These are phyloP conservation scores for Penicillium turbatum DNA, from an alignment of 495 filamentous ascomycete genomes.

Conservation along the genomic window DNA sequence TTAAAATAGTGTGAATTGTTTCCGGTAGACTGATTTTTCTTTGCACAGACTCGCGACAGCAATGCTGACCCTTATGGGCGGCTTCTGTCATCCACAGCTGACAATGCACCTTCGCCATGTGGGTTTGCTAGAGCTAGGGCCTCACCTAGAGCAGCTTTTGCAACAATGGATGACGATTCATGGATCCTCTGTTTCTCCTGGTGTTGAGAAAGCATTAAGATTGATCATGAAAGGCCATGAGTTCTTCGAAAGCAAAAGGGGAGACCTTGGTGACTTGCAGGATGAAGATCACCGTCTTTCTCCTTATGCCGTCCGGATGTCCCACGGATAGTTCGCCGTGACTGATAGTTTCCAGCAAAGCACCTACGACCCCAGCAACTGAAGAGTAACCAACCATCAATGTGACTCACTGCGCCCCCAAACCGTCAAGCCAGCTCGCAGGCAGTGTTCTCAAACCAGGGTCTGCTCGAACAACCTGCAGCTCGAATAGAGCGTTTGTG, in stretches of 20 bases:
- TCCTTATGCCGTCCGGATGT: background rate
- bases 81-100: constrained; percentile 11
- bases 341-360: too few relatives aligned
- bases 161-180: constrained; percentile 11
- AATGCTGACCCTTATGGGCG: constrained; percentile 10
- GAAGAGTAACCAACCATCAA: too few relatives aligned
- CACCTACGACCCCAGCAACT: too few relatives aligned
- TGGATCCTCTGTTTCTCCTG: constrained; percentile 7
- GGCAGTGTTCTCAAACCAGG: too few relatives aligned
- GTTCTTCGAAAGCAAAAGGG: constrained; percentile 7
- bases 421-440: too few relatives aligned
- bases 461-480: too few relatives aligned
- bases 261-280: background rate
- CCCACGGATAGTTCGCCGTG: too few relatives aligned
- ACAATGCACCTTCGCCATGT: constrained; percentile 1
- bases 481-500: too few relatives aligned
- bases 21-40: background rate
- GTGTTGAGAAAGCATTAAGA: constrained; percentile 6
- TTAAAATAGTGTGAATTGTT: too few relatives aligned
- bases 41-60: constrained; percentile 5
- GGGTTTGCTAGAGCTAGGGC: constrained; percentile 5
- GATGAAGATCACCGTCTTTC: background rate
- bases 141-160: background rate
- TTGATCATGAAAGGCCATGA: constrained; percentile 9
- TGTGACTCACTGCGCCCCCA: too few relatives aligned